These are phyloP conservation scores for Solanum infundibuliforme DNA, from an alignment of 257 asterid species.

Conservation along the genomic window DNA sequence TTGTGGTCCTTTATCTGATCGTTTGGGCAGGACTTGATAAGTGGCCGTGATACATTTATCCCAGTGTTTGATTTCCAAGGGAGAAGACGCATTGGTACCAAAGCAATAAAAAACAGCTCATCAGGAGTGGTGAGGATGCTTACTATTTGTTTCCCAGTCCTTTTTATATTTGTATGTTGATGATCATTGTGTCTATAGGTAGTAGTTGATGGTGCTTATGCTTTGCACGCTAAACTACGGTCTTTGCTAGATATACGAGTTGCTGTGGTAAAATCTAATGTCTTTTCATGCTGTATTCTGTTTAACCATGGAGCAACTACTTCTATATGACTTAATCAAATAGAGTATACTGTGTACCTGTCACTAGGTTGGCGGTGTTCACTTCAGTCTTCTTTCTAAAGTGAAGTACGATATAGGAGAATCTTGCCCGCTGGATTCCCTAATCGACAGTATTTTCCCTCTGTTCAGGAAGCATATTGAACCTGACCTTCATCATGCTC, in stretches of 20 bases:
- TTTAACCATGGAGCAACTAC: background rate
- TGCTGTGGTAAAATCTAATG: conserved; percentile 73
- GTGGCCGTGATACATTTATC: conserved; percentile 58
- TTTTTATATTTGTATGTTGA: background rate
- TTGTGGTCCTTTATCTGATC: background rate
- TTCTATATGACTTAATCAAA: conserved; percentile 7
- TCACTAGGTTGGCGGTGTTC: conserved; percentile 97
- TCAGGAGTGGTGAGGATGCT: conserved; percentile 79
- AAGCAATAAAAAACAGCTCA: conserved; percentile 41
- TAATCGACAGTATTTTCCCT: conserved; percentile 98
- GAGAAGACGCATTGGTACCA: conserved; percentile 66
- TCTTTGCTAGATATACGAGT: conserved; percentile 96
- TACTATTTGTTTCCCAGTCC: background rate
- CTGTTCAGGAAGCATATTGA: conserved; percentile 92
- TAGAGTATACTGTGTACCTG: conserved; percentile 11
- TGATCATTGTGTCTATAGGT: conserved; percentile 39
- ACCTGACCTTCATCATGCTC: conserved; percentile 99
- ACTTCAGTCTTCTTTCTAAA: conserved; percentile 97
- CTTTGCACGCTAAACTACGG: conserved; percentile 81
- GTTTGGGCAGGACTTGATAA: conserved; percentile 63
- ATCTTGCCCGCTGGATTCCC: conserved; percentile 91
- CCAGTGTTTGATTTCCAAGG: conserved; percentile 85
- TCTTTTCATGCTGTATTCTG: conserved; percentile 1
- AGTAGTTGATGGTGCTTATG: conserved; percentile 94
- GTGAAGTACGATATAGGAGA: conserved; percentile 98